Conservation (phyloP, 805 yeast genomes). For the Huiozyma sinensis region DNA sequence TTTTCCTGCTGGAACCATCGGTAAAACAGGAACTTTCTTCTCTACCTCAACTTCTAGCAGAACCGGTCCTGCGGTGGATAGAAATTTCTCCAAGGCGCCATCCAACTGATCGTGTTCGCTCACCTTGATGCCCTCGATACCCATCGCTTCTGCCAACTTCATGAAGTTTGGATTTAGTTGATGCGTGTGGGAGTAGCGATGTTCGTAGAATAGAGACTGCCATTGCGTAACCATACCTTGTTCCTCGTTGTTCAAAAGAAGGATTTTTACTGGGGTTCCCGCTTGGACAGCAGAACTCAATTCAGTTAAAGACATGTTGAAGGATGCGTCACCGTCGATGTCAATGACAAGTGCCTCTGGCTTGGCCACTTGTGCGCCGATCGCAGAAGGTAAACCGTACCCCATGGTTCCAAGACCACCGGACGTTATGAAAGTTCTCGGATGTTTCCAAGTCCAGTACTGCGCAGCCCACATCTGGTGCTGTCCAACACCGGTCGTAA, state of each 20-base stretch:
- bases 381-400: conserved; percentile 92
- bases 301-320: conserved; percentile 94
- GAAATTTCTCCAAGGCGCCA: conserved; percentile 51
- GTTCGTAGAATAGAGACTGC: conserved; percentile 96
- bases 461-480: conserved; percentile 99
- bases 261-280: conserved; percentile 76
- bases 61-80: conserved; percentile 74
- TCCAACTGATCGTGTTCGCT: conserved; percentile 55
- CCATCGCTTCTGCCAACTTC: conserved; percentile 92
- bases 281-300: conserved; percentile 92
- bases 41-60: conserved; percentile 85
- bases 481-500: conserved; percentile 98
- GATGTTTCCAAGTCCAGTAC: conserved; percentile 86
- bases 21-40: conserved; percentile 85
- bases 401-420: conserved; percentile 99
- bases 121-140: conserved; percentile 71
- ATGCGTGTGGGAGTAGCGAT: conserved; percentile 96
- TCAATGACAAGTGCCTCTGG: conserved; percentile 94
- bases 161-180: conserved; percentile 90
- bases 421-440: conserved; percentile 91
- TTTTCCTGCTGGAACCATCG: conserved; percentile 96
- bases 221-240: conserved; percentile 99
- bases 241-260: conserved; percentile 91
- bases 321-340: conserved; percentile 98
- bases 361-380: conserved; percentile 93